A percentile compares a stretch with the other conserved stretches of the same genome.
These are phyloP conservation scores for Penicillium palitans DNA, from an alignment of 2,329 filamentous ascomycete genomes.

Conservation along the genomic window DNA sequence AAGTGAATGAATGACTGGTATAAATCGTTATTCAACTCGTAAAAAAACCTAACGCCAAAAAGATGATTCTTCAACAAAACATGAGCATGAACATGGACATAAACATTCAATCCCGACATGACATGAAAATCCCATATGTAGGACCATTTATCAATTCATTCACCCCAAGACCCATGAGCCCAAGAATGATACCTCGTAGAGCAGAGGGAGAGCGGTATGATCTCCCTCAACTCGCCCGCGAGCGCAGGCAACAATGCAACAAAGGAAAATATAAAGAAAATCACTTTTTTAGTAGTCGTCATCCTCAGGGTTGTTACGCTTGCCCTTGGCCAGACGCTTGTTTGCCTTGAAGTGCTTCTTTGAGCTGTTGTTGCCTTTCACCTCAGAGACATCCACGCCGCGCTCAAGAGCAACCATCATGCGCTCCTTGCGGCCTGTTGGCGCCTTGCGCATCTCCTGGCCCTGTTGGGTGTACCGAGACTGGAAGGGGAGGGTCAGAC, in stretches of 20 bases:
- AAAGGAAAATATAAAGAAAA: constrained; percentile 10
- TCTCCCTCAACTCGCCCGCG: constrained; percentile 21
- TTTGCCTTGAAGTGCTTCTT: constrained; percentile 75
- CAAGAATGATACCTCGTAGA: constrained; percentile 9
- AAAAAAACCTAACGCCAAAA: constrained; percentile 13
- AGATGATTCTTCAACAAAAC: constrained; percentile 8
- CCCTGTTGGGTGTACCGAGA: constrained; percentile 87
- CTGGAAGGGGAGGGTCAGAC: constrained; percentile 78
- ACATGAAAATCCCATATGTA: constrained; percentile 23
- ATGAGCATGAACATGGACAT: constrained; percentile 9
- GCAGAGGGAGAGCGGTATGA: constrained; percentile 8
- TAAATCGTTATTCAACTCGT: constrained; percentile 18
- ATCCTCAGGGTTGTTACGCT: constrained; percentile 31
- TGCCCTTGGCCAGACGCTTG: constrained; percentile 38
- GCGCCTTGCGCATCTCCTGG: constrained; percentile 66
- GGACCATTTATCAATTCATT: constrained; percentile 17
- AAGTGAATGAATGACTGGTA: constrained; percentile 17
- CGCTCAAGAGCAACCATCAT: constrained; percentile 80
- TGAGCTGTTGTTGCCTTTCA: constrained; percentile 54
- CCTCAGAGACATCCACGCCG: constrained; percentile 77
- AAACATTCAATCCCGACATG: constrained; percentile 12
- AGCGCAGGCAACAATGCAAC: constrained; percentile 20
- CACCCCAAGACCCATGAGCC: constrained; percentile 6
- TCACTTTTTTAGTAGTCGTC: constrained; percentile 36
- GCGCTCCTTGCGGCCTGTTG: constrained; percentile 78